Evolutionary conservation across 2,329 filamentous ascomycete species (phyloP).

Genomic region (Epichloe scottii): DNA sequence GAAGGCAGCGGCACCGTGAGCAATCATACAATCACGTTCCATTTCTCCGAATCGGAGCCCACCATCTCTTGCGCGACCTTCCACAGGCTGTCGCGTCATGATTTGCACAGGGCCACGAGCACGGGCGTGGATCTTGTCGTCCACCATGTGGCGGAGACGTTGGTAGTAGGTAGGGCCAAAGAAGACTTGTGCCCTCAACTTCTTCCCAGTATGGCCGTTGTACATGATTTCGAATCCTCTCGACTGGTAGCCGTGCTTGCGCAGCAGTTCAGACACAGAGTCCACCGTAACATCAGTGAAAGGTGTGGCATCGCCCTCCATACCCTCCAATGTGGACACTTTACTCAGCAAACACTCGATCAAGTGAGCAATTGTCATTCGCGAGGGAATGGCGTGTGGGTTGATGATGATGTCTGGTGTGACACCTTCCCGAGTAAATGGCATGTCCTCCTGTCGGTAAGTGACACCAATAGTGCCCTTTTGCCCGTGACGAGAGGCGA

Average conservation of each 20-base stretch:
- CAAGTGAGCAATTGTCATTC: slow-evolving; percentile 99
- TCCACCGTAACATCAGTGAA: slow-evolving; percentile 98
- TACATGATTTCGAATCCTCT: slow-evolving; percentile 98
- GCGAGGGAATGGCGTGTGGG: slow-evolving; percentile 96
- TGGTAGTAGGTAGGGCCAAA: slow-evolving; percentile 98
- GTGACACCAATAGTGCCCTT: slow-evolving; percentile 99
- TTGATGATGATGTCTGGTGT: slow-evolving; percentile 97
- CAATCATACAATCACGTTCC: slow-evolving; percentile 99
- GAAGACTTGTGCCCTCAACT: slow-evolving; percentile 90
- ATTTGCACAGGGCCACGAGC: slow-evolving; percentile 95
- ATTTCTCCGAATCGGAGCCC: slow-evolving; percentile 99
- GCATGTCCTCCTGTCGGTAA: slow-evolving; percentile 97
- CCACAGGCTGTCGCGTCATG: slow-evolving; percentile 89
- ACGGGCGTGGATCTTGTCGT: slow-evolving; percentile 99
- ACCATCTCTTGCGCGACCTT: slow-evolving; percentile 95
- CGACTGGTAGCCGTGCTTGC: slow-evolving; percentile 87
- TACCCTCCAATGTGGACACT: slow-evolving; percentile 82
- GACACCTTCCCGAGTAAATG: slow-evolving; percentile 84
- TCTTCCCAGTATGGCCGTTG: slow-evolving; percentile 91
- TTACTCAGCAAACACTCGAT: slow-evolving; percentile 98
- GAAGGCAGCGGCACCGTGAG: slow-evolving; percentile 95
- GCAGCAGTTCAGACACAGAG: slow-evolving; percentile 73
- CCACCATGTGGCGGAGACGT: slow-evolving; percentile 96
- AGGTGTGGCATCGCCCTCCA: slow-evolving; percentile 93
- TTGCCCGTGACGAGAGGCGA: slow-evolving; percentile 96